Evolutionary conservation across 768 basidiomycete genomes (phyloP).

Genomic region (Tylopilus subfusipes): DNA sequence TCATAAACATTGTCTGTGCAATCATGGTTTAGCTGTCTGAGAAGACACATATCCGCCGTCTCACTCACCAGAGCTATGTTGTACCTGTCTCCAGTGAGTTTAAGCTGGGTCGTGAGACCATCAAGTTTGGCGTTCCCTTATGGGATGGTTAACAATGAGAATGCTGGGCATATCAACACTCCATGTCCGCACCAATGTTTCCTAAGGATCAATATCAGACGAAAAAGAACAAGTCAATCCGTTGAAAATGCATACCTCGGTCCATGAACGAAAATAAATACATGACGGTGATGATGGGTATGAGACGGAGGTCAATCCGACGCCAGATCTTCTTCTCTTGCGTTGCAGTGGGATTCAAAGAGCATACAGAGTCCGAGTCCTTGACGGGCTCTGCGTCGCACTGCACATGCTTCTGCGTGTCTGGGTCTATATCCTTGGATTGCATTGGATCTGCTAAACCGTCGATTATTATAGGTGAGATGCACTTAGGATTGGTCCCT

Average conservation of each 20-base stretch:
- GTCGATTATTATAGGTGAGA: background rate
- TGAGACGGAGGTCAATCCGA: background rate
- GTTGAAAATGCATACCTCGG: background rate
- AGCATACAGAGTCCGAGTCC: background rate
- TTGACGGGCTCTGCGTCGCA: background rate
- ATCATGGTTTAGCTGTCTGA: background rate
- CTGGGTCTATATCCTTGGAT: background rate
- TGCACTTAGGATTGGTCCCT: background rate
- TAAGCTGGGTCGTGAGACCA: background rate
- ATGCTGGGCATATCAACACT: background rate
- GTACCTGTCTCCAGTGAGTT: background rate
- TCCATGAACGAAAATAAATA: slow-evolving; percentile 4
- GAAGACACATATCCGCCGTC: background rate
- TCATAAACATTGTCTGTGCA: background rate
- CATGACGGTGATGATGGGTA: slow-evolving; percentile 3
- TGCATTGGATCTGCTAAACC: background rate
- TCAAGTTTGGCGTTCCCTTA: slow-evolving; percentile 4
- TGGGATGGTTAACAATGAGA: background rate
- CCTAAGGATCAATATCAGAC: background rate
- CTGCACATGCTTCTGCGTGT: background rate
- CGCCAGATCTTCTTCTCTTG: background rate
- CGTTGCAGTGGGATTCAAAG: background rate
- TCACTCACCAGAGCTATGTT: slow-evolving; percentile 1
- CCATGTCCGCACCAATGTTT: background rate
- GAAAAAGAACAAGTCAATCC: background rate